phyloP scores from a whole-genome alignment of 2,329 filamentous ascomycete genomes.

The Pseudopithomyces maydicus region DNA sequence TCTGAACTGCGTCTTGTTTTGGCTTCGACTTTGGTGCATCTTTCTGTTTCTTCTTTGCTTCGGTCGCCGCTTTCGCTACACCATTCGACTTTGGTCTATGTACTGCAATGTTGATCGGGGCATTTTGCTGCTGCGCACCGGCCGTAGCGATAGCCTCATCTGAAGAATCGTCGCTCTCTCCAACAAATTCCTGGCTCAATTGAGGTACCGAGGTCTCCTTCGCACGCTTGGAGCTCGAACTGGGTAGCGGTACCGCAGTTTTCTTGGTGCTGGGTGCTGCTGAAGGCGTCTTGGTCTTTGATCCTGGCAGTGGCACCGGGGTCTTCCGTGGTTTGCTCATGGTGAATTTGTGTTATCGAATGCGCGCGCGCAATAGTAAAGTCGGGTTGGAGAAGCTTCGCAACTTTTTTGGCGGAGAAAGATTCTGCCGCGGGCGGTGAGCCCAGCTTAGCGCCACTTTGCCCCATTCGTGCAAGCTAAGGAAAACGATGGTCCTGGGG shows the following conservation, averaged over 20 bases:
- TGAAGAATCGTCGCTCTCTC: constrained; percentile 38
- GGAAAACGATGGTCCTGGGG: constrained; percentile 15
- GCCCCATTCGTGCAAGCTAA: constrained; percentile 19
- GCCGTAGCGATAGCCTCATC: constrained; percentile 22
- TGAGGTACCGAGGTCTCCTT: constrained; percentile 17
- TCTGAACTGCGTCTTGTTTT: constrained; percentile 17
- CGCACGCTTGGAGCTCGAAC: constrained; percentile 17
- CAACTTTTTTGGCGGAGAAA: constrained; percentile 36
- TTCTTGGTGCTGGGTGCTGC: constrained; percentile 35
- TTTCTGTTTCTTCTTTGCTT: constrained; percentile 13
- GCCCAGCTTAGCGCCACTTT: constrained; percentile 18
- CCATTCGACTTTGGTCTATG: constrained; percentile 33
- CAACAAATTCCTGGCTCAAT: constrained; percentile 44
- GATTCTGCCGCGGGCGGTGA: constrained; percentile 17
- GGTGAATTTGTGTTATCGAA: constrained; percentile 13
- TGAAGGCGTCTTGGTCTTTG: constrained; percentile 35
- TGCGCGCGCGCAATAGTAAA: constrained; percentile 17
- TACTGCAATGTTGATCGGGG: constrained; percentile 35
- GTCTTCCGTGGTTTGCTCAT: constrained; percentile 45
- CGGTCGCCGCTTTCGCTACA: constrained; percentile 21
- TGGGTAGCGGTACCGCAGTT: constrained; percentile 36
- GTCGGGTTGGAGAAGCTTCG: constrained; percentile 18
- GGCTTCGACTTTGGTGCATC: constrained; percentile 11
- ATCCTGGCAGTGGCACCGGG: constrained; percentile 38
- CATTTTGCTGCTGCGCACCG: constrained; percentile 21